Conservation (phyloP, 306 rosid species). For the Malus fusca region DNA sequence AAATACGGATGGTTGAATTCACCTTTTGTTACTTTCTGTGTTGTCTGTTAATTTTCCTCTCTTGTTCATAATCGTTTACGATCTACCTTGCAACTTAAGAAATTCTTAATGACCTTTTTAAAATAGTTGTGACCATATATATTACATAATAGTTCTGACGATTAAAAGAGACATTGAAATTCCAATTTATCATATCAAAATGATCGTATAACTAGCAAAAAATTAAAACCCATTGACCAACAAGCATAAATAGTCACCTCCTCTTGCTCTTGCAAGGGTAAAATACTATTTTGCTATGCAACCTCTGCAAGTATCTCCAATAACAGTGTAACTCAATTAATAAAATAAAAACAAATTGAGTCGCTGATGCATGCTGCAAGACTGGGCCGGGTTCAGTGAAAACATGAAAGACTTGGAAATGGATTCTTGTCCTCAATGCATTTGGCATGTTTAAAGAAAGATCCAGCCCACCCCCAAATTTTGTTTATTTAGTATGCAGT, state of each 20-base stretch:
- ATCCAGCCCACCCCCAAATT: background rate
- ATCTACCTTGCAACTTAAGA: background rate
- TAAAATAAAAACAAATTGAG: background rate
- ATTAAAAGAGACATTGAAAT: background rate
- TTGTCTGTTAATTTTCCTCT: background rate
- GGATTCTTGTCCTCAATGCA: background rate
- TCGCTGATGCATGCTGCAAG: background rate
- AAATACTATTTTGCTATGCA: slow-evolving; percentile 2
- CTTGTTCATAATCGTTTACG: background rate
- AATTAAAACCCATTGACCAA: background rate
- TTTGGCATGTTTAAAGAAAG: background rate
- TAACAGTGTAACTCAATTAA: background rate
- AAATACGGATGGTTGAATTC: background rate
- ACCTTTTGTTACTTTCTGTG: background rate
- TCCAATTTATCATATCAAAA: background rate
- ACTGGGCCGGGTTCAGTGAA: background rate
- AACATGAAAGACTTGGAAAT: background rate
- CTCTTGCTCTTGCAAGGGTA: background rate
- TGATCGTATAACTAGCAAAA: slow-evolving; percentile 2
- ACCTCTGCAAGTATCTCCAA: background rate
- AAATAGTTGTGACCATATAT: background rate
- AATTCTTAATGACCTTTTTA: background rate
- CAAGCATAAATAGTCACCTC: background rate
- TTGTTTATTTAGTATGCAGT: background rate
- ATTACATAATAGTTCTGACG: background rate